phyloP scores from a whole-genome alignment of 2,329 filamentous ascomycete genomes.

The Stachybotrys chartarum region DNA sequence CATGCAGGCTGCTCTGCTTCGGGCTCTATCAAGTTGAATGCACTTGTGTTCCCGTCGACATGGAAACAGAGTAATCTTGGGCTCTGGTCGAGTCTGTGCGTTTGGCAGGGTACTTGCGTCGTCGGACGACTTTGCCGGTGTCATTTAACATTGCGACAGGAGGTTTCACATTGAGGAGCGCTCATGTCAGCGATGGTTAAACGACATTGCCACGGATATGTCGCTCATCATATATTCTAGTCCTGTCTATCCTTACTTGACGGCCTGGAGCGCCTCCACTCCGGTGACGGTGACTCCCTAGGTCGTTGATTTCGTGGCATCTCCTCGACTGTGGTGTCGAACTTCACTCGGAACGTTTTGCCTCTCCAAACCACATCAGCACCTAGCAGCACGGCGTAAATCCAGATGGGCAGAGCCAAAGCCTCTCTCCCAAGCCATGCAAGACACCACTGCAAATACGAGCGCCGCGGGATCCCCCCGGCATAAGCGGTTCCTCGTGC shows the following conservation, averaged over 20 bases:
- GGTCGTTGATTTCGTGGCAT: constrained; percentile 6
- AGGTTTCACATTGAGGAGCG: no score
- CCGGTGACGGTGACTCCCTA: constrained; percentile 9
- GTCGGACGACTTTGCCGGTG: no score
- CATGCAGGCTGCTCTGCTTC: not conserved
- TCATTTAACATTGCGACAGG: no score
- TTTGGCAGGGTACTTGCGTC: no score
- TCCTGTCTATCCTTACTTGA: constrained; percentile 18
- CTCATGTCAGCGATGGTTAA: no score
- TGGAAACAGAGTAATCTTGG: no score
- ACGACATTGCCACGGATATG: not conserved
- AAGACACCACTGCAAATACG: constrained; percentile 63
- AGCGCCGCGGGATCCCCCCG: constrained; percentile 38
- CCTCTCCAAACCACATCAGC: constrained; percentile 84
- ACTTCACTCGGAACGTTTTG: constrained; percentile 69
- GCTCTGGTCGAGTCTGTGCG: no score
- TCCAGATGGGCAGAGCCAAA: constrained; percentile 83
- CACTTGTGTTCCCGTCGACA: not conserved
- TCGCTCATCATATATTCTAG: constrained; percentile 2
- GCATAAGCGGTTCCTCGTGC: constrained; percentile 39
- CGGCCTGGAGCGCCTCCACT: constrained; percentile 11
- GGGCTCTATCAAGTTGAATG: not conserved
- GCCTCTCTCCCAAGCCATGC: constrained; percentile 83
- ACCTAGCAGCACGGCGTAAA: constrained; percentile 82
- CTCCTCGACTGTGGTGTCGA: constrained; percentile 71